Evolutionary conservation across 345 rosid genomes (phyloP), one percentile per base, ranked within the genome.

Genomic region (Eucalyptus pauciflora): DNA sequence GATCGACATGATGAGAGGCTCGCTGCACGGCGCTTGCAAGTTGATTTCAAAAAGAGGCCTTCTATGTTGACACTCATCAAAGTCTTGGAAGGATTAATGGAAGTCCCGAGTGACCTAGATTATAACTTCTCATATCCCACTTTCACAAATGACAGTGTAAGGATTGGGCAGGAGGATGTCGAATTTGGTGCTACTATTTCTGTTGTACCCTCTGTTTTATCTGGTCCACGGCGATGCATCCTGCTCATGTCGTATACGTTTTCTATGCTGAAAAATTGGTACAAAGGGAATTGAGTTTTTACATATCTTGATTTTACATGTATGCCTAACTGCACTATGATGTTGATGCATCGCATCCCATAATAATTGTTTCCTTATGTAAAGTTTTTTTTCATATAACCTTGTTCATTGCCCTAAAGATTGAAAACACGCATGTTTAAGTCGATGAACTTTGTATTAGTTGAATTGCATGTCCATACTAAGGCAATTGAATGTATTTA

Each of bases 11-110:
- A 86, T 89, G 88, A 86, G 88, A 86, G 31, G 76, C 37, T 89
- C 1, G 31, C 86, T 33, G 71, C 87, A 37, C 88, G 92, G 90
- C 88, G 92, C 54, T 16, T 89, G 89, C 91, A 89, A 45, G 81
- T 81, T 62, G 90, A 89, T 80, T 88, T 46, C 27, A 48, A 56
- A 16, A 89, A 50, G 43, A 91, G 91, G 60, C 91, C 92, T 48
- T 56, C 87, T 24, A 91, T 89, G 91, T 86, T 89, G 5, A 86
- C 20, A 9, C 24, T 91, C 25, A 89, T 89, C 24, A 89, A 80
- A 51, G 89, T 86, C 10, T 17, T 87, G 31, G 88, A 87, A 43
- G 80, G 49, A 14, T 24, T 24, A 8, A 8, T 87, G 51, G 37
- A 41, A 45, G 8, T 87, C 51, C 60, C 16, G 22, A 11, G 15